A percentile compares a stretch with the other conserved stretches of the same genome.
Evolutionary conservation across 805 yeast species (phyloP).

Genomic region (Lipomyces starkeyi): DNA sequence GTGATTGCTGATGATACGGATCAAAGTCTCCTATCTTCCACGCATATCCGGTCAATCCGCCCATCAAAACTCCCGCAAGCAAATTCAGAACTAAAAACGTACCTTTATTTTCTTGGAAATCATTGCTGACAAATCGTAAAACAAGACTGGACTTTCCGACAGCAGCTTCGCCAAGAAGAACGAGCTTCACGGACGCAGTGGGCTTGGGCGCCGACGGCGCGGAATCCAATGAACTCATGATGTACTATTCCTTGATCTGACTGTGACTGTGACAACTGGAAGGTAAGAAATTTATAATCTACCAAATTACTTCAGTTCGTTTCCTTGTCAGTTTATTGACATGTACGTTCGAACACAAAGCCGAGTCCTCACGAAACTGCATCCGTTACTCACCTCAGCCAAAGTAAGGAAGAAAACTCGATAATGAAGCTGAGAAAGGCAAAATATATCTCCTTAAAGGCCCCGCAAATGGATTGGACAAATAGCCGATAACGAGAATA

Average conservation of each 20-base stretch:
- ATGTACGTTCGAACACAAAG: background rate
- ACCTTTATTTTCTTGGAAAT: slow-evolving; percentile 90
- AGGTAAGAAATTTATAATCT: background rate
- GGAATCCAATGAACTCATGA: slow-evolving; percentile 34
- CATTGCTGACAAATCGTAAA: slow-evolving; percentile 89
- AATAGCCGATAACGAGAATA: background rate
- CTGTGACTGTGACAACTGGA: background rate
- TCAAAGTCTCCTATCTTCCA: background rate
- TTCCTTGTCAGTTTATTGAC: background rate
- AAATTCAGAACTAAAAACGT: background rate
- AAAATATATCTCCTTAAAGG: background rate
- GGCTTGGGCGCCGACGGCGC: slow-evolving; percentile 48
- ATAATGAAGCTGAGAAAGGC: background rate
- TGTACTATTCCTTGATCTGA: background rate
- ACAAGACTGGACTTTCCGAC: slow-evolving; percentile 96
- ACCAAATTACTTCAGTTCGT: background rate
- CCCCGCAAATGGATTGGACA: background rate
- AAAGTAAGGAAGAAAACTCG: background rate
- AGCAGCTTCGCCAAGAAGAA: slow-evolving; percentile 94
- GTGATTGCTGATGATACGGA: background rate
- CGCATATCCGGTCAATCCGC: background rate
- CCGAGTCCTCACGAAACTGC: background rate
- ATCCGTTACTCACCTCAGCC: background rate
- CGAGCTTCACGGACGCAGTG: slow-evolving; percentile 82
- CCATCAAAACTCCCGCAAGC: background rate